These are phyloP conservation scores for Teratosphaeria pseudoeucalypti DNA, from an alignment of 2,329 filamentous ascomycete species.

Conservation along the genomic window DNA sequence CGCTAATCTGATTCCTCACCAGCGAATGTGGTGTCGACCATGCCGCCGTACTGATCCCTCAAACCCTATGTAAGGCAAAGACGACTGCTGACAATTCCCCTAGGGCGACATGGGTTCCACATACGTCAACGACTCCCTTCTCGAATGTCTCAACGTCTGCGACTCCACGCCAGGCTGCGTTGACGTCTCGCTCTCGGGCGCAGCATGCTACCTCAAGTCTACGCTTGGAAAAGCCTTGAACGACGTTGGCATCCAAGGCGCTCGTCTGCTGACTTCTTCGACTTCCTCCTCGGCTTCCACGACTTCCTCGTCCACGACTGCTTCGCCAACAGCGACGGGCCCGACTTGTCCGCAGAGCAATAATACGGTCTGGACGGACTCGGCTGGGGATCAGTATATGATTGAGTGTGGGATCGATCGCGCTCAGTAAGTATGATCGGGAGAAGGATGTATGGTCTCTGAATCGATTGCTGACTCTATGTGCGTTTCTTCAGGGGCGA, in stretches of 20 bases:
- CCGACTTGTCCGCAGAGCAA: conserved; percentile 1
- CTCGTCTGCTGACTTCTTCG: neutral
- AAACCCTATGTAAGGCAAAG: neutral
- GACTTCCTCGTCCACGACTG: neutral
- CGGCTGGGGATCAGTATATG: neutral
- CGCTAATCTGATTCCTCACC: neutral
- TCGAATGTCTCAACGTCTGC: conserved; percentile 22
- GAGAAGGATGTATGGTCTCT: no score
- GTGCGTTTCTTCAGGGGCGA: neutral
- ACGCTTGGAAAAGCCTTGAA: neutral
- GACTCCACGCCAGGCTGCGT: conserved; percentile 21
- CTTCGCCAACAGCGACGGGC: neutral
- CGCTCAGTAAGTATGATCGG: no score
- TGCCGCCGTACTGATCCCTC: neutral
- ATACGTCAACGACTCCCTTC: neutral
- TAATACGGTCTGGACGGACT: neutral
- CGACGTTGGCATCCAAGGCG: neutral
- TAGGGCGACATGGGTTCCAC: neutral
- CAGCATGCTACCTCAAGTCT: neutral
- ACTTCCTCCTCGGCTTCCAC: neutral
- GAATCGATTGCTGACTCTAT: no score
- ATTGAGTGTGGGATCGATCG: neutral
- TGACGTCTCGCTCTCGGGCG: conserved; percentile 22
- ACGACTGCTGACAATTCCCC: neutral
- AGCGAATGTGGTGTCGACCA: neutral